Evolutionary conservation across 305 asterid species (phyloP).

Genomic region (Solanum hybrid): DNA sequence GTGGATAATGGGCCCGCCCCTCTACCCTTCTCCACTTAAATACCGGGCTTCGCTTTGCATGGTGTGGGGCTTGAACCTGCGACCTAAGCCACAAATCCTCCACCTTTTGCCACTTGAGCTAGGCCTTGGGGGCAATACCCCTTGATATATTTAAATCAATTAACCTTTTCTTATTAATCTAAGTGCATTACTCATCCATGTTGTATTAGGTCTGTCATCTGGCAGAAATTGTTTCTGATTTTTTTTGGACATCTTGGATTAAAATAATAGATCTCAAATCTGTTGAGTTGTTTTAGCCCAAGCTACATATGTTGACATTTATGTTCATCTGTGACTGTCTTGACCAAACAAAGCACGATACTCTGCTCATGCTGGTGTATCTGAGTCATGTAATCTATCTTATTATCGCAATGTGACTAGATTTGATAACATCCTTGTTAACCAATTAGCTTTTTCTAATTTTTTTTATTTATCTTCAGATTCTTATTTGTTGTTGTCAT

Average conservation of each 20-base stretch:
- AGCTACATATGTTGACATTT: background rate
- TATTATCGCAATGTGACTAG: background rate
- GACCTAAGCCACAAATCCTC: no score
- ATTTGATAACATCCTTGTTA: background rate
- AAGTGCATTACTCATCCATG: background rate
- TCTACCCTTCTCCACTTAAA: no score
- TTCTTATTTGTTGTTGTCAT: background rate
- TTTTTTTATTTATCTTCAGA: background rate
- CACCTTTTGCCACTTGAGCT: no score
- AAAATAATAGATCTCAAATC: background rate
- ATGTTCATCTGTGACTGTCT: background rate
- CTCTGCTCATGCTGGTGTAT: background rate
- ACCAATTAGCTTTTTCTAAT: background rate
- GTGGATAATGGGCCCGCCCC: no score
- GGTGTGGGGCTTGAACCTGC: no score
- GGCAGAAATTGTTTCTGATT: background rate
- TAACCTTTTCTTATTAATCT: background rate
- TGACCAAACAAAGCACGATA: background rate
- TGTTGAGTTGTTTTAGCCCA: background rate
- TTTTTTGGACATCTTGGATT: background rate
- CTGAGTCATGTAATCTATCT: background rate
- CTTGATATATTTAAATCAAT: background rate
- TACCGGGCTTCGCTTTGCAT: no score
- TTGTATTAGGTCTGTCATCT: background rate
- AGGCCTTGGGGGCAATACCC: no score